phyloP scores from a whole-genome alignment of 2,329 filamentous ascomycete genomes.

The Alternaria ventricosa region DNA sequence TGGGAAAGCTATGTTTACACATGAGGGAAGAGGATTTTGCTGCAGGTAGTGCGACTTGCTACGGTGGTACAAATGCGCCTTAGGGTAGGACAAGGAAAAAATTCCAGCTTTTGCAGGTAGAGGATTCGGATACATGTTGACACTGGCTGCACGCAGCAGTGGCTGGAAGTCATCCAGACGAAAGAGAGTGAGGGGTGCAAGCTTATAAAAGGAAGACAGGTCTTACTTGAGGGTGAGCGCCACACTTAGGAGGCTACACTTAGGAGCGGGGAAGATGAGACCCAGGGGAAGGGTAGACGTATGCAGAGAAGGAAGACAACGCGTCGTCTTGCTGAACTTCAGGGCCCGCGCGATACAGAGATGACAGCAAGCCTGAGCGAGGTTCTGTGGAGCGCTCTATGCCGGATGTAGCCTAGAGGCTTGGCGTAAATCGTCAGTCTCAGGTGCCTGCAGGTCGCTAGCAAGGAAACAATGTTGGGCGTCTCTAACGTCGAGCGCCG shows the following conservation, averaged over 20 bases:
- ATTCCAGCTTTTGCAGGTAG: slow-evolving; percentile 16
- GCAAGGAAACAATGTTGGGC: slow-evolving; percentile 18
- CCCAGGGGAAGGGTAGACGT: slow-evolving; percentile 30
- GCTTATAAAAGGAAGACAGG: slow-evolving; percentile 11
- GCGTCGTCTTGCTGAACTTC: slow-evolving; percentile 30
- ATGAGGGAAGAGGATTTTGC: slow-evolving; percentile 39
- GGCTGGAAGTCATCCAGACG: slow-evolving; percentile 18
- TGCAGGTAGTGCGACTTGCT: slow-evolving; percentile 42
- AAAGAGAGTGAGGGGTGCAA: slow-evolving; percentile 6
- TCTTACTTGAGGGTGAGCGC: slow-evolving; percentile 37
- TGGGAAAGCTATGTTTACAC: slow-evolving; percentile 37
- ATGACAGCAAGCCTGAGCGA: slow-evolving; percentile 37
- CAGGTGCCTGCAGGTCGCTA: neutral
- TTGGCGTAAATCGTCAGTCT: slow-evolving; percentile 29
- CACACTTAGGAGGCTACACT: slow-evolving; percentile 34
- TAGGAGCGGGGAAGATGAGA: slow-evolving; percentile 32
- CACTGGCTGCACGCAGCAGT: slow-evolving; percentile 12
- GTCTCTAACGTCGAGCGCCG: slow-evolving; percentile 4
- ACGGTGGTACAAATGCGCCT: slow-evolving; percentile 37
- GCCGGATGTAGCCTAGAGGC: slow-evolving; percentile 29
- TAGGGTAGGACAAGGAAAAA: slow-evolving; percentile 26
- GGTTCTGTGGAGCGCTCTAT: slow-evolving; percentile 27
- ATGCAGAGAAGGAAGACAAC: slow-evolving; percentile 32
- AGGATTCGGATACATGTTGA: slow-evolving; percentile 4
- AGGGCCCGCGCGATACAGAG: slow-evolving; percentile 25